Conservation (phyloP, 2,329 filamentous ascomycete genomes). For the Macrophomina pseudophaseolina region DNA sequence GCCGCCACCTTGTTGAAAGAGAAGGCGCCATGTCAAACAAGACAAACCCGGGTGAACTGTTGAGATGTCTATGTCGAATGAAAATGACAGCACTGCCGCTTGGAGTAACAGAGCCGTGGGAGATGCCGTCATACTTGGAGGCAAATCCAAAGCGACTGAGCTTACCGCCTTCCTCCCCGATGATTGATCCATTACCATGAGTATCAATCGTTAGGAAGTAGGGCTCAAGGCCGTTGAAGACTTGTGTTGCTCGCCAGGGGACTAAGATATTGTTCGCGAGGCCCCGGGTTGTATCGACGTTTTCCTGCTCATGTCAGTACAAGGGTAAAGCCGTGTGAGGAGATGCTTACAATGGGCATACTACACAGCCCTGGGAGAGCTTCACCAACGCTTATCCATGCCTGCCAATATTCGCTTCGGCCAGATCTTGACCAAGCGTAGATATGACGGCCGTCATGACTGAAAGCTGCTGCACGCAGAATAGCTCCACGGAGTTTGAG, state of each 20-base stretch:
- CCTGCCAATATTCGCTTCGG: background rate
- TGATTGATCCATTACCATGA: constrained; percentile 1
- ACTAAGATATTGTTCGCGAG: background rate
- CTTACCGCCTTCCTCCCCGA: background rate
- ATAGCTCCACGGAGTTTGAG: background rate
- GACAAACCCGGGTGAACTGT: background rate
- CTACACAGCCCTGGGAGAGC: background rate
- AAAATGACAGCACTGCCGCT: background rate
- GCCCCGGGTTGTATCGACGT: background rate
- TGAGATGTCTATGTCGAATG: background rate
- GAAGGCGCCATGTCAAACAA: background rate
- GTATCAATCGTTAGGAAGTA: constrained; percentile 4
- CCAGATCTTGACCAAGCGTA: constrained; percentile 5
- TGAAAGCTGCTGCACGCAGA: background rate
- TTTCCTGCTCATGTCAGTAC: background rate
- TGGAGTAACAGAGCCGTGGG: background rate
- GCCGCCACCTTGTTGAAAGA: background rate
- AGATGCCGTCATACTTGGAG: background rate
- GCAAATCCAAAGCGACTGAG: background rate
- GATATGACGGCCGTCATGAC: background rate
- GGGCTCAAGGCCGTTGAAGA: background rate
- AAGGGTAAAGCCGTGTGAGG: background rate
- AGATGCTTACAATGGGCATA: background rate
- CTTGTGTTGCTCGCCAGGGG: background rate
- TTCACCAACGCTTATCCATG: background rate